Conservation (phyloP, 192 early-diverging fungal genomes). For the Phycomyces blakesleeanus region DNA sequence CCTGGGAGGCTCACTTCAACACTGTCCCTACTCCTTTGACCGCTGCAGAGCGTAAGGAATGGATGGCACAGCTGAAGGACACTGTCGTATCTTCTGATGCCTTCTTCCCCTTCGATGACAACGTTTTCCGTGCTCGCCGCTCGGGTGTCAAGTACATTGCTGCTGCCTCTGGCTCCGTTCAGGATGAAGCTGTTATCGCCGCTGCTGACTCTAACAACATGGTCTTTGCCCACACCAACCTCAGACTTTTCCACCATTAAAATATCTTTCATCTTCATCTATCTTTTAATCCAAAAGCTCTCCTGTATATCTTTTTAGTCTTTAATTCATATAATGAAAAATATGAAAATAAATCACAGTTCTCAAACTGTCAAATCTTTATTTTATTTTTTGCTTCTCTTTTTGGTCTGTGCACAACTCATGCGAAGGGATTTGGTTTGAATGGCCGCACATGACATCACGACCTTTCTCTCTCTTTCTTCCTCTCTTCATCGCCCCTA, state of each 20-base stretch:
- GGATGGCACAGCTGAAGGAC: slow-evolving; percentile 63
- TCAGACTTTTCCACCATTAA: slow-evolving; percentile 97
- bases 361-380: too few relatives aligned
- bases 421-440: too few relatives aligned
- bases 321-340: too few relatives aligned
- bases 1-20: slow-evolving; percentile 82
- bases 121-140: slow-evolving; percentile 79
- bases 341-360: too few relatives aligned
- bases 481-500: too few relatives aligned
- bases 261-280: not conserved
- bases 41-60: slow-evolving; percentile 71
- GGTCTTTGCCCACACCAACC: slow-evolving; percentile 80
- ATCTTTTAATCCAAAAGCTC: too few relatives aligned
- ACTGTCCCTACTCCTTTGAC: slow-evolving; percentile 77
- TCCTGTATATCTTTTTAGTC: too few relatives aligned
- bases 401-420: too few relatives aligned
- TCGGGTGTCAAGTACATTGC: slow-evolving; percentile 87
- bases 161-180: slow-evolving; percentile 88
- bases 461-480: too few relatives aligned
- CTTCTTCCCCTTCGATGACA: slow-evolving; percentile 99
- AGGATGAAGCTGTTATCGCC: slow-evolving; percentile 81
- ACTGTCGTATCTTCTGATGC: slow-evolving; percentile 94
- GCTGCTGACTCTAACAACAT: slow-evolving; percentile 80
- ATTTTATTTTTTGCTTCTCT: too few relatives aligned
- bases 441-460: too few relatives aligned